These are phyloP conservation scores for Haberlea rhodopensis DNA, from an alignment of 257 asterid species.

Conservation along the genomic window DNA sequence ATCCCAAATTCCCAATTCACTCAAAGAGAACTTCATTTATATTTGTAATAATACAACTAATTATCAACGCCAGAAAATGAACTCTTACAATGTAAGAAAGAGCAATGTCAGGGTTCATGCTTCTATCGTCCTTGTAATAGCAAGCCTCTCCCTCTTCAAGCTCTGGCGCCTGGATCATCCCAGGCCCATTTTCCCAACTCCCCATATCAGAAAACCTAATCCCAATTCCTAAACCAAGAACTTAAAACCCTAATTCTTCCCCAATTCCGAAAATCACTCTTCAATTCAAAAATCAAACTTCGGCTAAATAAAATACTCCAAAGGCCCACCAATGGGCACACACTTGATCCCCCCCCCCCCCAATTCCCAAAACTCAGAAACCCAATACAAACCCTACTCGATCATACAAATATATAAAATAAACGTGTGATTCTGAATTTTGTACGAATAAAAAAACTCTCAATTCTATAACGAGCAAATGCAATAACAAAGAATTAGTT, in stretches of 20 bases:
- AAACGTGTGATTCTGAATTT: constrained; percentile 17
- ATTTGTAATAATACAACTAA: constrained; percentile 7
- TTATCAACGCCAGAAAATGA: constrained; percentile 30
- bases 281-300: constrained; percentile 38
- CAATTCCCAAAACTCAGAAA: constrained; percentile 34
- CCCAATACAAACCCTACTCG: constrained; percentile 54
- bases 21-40: constrained; percentile 22
- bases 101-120: constrained; percentile 68
- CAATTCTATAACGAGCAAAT: constrained; percentile 18
- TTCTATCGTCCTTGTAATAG: constrained; percentile 50
- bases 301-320: constrained; percentile 36
- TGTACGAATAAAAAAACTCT: background rate
- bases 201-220: constrained; percentile 28
- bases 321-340: constrained; percentile 39
- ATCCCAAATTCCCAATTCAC: background rate
- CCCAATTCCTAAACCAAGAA: constrained; percentile 34
- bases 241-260: constrained; percentile 47
- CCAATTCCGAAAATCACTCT: constrained; percentile 55
- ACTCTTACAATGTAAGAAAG: constrained; percentile 90
- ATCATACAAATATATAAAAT: constrained; percentile 43
- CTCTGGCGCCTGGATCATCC: constrained; percentile 58
- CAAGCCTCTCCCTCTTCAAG: constrained; percentile 90
- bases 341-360: constrained; percentile 33
- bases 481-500: constrained; percentile 33
- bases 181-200: constrained; percentile 37